A percentile compares a stretch with the other conserved stretches of the same genome.
Evolutionary conservation across 2,329 filamentous ascomycete species (phyloP).

Genomic region (Arthrinium phaeospermum): DNA sequence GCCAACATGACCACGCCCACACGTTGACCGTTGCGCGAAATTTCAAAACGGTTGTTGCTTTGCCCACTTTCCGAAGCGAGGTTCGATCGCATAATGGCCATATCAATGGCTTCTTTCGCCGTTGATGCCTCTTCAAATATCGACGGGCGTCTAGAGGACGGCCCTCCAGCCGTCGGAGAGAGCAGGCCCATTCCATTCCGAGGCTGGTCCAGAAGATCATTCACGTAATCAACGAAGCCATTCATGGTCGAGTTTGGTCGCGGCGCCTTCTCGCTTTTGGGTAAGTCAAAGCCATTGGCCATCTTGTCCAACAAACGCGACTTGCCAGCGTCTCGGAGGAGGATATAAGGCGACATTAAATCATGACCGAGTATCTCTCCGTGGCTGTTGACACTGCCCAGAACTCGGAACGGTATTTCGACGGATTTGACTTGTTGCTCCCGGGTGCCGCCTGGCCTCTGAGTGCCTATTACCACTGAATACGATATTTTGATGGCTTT

Average conservation of each 20-base stretch:
- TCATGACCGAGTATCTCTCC: constrained; percentile 93
- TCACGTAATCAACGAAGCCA: constrained; percentile 79
- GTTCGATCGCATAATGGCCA: constrained; percentile 87
- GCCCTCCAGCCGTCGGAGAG: constrained; percentile 70
- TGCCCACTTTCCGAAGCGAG: constrained; percentile 68
- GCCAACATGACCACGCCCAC: constrained; percentile 91
- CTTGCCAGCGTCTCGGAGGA: constrained; percentile 82
- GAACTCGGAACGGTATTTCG: constrained; percentile 88
- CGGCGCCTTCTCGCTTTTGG: constrained; percentile 35
- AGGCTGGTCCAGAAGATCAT: constrained; percentile 70
- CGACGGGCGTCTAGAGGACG: constrained; percentile 61
- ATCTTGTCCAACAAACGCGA: constrained; percentile 58
- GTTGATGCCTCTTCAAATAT: constrained; percentile 62
- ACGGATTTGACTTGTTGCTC: constrained; percentile 89
- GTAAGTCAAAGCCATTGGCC: constrained; percentile 26
- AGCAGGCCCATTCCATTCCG: constrained; percentile 67
- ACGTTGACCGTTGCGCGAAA: constrained; percentile 87
- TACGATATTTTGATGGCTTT: constrained; percentile 95
- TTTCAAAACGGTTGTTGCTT: constrained; percentile 93
- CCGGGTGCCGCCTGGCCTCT: constrained; percentile 77
- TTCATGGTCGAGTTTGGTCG: constrained; percentile 52
- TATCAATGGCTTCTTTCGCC: constrained; percentile 85
- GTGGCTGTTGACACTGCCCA: constrained; percentile 88
- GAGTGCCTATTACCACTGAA: constrained; percentile 88
- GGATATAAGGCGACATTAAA: constrained; percentile 90